These are phyloP conservation scores for Pythium graminicola DNA, from an alignment of 352 stramenopile genomes.

Conservation along the genomic window DNA sequence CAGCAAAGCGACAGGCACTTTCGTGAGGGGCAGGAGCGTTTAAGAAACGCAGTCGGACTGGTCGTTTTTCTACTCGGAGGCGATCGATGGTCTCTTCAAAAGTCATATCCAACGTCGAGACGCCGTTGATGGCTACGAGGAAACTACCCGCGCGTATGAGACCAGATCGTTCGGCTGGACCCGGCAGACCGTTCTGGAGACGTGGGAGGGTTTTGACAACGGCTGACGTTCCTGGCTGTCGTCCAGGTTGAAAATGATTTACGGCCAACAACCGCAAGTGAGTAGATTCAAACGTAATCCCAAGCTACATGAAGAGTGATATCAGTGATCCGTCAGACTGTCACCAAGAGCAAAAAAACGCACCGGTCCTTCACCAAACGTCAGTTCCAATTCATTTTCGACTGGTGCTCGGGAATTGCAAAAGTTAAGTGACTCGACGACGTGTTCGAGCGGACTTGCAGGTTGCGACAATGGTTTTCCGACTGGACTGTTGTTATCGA, in stretches of 20 bases:
- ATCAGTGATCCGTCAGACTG: background rate
- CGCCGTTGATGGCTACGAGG: slow-evolving; percentile 63
- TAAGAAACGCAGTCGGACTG: slow-evolving; percentile 55
- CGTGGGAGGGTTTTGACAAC: slow-evolving; percentile 63
- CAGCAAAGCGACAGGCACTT: slow-evolving; percentile 51
- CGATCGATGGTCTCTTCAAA: slow-evolving; percentile 62
- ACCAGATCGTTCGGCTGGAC: slow-evolving; percentile 52
- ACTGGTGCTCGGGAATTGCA: background rate
- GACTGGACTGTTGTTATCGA: background rate
- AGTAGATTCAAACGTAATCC: slow-evolving; percentile 74
- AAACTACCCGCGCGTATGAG: slow-evolving; percentile 50
- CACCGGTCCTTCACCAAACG: slow-evolving; percentile 63
- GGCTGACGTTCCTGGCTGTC: slow-evolving; percentile 38
- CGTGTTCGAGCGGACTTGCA: slow-evolving; percentile 14
- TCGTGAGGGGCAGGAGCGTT: slow-evolving; percentile 44
- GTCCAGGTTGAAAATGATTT: slow-evolving; percentile 39
- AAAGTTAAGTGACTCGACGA: slow-evolving; percentile 21
- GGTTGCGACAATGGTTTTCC: background rate
- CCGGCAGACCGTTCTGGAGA: slow-evolving; percentile 48
- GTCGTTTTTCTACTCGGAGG: slow-evolving; percentile 38
- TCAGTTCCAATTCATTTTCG: slow-evolving; percentile 53
- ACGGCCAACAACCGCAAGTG: slow-evolving; percentile 56
- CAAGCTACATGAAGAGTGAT: slow-evolving; percentile 31
- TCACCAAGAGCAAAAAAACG: background rate
- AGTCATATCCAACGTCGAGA: slow-evolving; percentile 50